phyloP scores from a whole-genome alignment of 192 early-diverging fungal genomes.

The Chytriomyces sp. region DNA sequence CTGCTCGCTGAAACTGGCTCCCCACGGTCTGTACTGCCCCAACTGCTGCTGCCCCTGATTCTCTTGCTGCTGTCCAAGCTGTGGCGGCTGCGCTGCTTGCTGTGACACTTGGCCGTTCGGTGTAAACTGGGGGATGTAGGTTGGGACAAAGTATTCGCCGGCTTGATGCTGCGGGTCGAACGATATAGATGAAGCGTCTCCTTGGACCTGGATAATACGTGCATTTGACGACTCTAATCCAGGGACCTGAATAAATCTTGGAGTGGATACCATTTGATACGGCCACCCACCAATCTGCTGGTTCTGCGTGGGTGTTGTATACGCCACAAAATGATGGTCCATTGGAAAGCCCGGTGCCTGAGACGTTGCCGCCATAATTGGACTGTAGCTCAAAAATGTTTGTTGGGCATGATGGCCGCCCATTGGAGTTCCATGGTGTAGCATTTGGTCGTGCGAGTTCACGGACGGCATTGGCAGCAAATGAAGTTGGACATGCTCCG shows the following conservation, averaged over 20 bases:
- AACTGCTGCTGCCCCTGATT: neutral
- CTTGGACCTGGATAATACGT: constrained; percentile 29
- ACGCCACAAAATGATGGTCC: constrained; percentile 22
- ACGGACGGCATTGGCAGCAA: constrained; percentile 7
- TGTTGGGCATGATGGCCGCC: neutral
- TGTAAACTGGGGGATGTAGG: constrained; percentile 20
- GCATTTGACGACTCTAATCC: neutral
- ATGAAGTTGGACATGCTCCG: constrained; percentile 26
- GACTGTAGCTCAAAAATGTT: constrained; percentile 24
- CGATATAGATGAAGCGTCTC: neutral
- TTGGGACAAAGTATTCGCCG: constrained; percentile 14
- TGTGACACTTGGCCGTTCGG: neutral
- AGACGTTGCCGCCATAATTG: constrained; percentile 18
- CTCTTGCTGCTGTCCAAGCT: neutral
- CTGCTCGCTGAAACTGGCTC: neutral
- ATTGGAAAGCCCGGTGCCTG: constrained; percentile 4
- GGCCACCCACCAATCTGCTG: neutral
- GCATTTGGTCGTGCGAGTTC: neutral
- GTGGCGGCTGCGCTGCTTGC: neutral
- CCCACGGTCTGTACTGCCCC: constrained; percentile 16
- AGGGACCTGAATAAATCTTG: constrained; percentile 22
- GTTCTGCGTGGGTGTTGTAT: constrained; percentile 3
- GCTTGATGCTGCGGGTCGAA: constrained; percentile 9
- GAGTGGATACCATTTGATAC: constrained; percentile 19
- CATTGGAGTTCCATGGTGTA: neutral